Evolutionary conservation across 2,329 filamentous ascomycete genomes (phyloP), one percentile per base, ranked within the genome.

Genomic region (Colletotrichum cordylinicola): DNA sequence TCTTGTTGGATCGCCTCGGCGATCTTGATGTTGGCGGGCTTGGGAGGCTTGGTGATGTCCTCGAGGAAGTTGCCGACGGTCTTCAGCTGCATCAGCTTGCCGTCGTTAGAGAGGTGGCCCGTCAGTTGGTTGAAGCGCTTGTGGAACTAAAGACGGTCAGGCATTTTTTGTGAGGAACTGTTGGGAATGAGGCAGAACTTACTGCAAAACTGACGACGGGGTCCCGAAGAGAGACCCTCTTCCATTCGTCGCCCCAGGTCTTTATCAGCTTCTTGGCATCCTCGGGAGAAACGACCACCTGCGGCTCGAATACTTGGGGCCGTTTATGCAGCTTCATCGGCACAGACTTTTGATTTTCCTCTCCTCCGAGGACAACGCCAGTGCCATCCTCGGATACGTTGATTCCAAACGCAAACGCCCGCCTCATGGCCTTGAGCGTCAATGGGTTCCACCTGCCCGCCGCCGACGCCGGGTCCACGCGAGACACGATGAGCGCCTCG

Each of bases 111-210:
- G 75, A 91, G 90, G 77, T 93, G 91, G 76, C 95, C 95, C n/a
- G 94, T 96, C 76, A 98, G 88, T 83, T 97, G 94, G 83, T 94
- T 92, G 77, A 96, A 87, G 75, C 95, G 93, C 86, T 98, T 98
- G 80, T 93, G 87, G 78, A 97, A 89, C 96, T 98, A 21, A n/a
- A n/a, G 39, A 37, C 16, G n/a, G 52, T n/a, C 21, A 69, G 21
- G 10, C 16, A 64, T 10, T 7, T 24, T 24, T 27, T 31, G 60
- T 60, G 72, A 4, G 10, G 64, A 29, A 9, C 13, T 12, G 7
- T 16, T 39, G 16, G 16, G n/a, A 18, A 13, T 10, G 43, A 3
- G 31, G 6, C 9, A 76, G 16, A 24, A 89, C 93, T 78, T 90
- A 97, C 95, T 73, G 92, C 91, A 87, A 97, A 96, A 82, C 94